Evolutionary conservation across 2,329 filamentous ascomycete genomes (phyloP), one percentile per base, ranked within the genome.

Genomic region (Fusarium humuli): DNA sequence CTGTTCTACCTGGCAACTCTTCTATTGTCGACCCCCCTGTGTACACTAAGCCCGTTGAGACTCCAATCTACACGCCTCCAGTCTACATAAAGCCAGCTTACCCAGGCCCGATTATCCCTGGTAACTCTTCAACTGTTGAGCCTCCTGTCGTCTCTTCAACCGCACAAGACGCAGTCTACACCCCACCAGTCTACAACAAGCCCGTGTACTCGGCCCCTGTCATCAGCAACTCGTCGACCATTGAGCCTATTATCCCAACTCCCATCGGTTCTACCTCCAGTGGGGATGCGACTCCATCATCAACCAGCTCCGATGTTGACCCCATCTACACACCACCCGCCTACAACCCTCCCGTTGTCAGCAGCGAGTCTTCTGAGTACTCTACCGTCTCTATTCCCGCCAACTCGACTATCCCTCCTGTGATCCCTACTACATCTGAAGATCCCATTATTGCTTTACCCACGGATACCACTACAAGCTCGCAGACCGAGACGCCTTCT

Each of bases 111-210:
- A 47, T 42, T 14, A 11, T 48, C 25, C 23, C 59, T 13, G 22
- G 41, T 6, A 55, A 55, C 55, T 61, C 59, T 12, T 50, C 65
- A 10, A 52, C 52, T 16, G 22, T 48, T 25, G 48, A 62, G 27
- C 32, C 42, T 16, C 29, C 47, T 18, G 47, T 14, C 37, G 42
- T 44, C 27, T 55, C 60, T 32, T 30, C 48, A 11, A 64, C 61
- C 14, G 49, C 40, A 14, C 18, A 48, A 13, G 18, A 30, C 23
- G 32, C 49, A 14, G 7, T 57, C 37, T 69, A 69, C 37, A 64
- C 63, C 5, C 63, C 55, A 30, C 67, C 67, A 10, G 63, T 65
- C 42, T 70, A 70, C 32, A 61, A 50, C 23, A 59, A 57, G 46
- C 62, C 62, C 7, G 37, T 37, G 20, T 55, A 67, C 44, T 57